Evolutionary conservation across 1,284 basidiomycete species (phyloP), one percentile per base, ranked within the genome.

Genomic region (Naganishia sp.): DNA sequence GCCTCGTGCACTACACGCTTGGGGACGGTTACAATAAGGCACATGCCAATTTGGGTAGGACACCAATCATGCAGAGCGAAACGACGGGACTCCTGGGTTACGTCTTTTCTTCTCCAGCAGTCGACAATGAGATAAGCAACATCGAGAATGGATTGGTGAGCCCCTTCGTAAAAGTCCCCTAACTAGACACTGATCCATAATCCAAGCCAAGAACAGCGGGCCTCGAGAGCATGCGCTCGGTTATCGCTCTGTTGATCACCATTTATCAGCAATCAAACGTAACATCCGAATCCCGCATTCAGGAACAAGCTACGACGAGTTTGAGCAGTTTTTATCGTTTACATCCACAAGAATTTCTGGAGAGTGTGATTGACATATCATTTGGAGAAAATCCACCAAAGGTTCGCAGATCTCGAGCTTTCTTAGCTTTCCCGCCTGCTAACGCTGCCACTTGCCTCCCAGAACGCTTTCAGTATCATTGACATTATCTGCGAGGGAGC

Each of bases 1-100:
- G 59, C 21, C 59, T 61, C n/a, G 59, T 61, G 6, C 59, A 61
- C 18, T 61, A 61, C 28, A 61, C 59, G n/a, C 59, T 61, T 6
- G 59, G 59, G 6, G 59, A 61, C 48, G 59, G 59, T 21, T 61
- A 50, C 36, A 61, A 52, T 25, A 50, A 49, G 15, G 48, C 23
- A 18, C 18, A 61, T n/a, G 31, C 15, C 28, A 61, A 52, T 28
- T 23, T 50, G 31, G 28, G 21, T 44, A 48, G 49, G 16, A 36
- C 48, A 18, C 42, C 59, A 6, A 36, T 52, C 15, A 7, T 42
- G 7, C 48, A 48, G 16, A 50, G 21, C 59, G 59, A 61, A 39
- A 28, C 59, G 36, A 43, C 49, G 7, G 59, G 59, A 28, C 48
- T 61, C 18, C 36, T 61, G 4, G 59, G 59, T 21, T 61, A 61